Percentiles rank a stretch among this genome's conserved stretches.
Evolutionary conservation across 768 basidiomycete species (phyloP).

Genomic region (Cystobasidiopsis lactophilus): DNA sequence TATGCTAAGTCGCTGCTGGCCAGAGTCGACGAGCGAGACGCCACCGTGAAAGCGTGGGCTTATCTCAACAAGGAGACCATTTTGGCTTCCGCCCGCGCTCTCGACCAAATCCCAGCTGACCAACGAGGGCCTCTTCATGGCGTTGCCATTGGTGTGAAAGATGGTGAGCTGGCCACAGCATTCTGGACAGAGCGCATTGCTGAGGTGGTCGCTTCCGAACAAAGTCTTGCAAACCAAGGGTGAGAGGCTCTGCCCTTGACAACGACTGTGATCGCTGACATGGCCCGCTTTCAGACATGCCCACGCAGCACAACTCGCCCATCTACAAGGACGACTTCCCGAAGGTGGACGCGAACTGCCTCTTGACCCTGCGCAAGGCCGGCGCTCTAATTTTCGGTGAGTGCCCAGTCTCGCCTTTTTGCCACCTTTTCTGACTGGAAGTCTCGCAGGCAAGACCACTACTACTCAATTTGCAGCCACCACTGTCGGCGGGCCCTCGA

Average conservation of each 20-base stretch:
- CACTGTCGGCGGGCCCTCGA: slow-evolving; percentile 10
- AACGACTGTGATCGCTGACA: background rate
- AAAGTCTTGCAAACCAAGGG: slow-evolving; percentile 17
- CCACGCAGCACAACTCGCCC: slow-evolving; percentile 21
- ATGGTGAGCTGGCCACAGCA: too few relatives aligned
- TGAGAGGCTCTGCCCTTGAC: slow-evolving; percentile 3
- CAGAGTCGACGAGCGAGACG: slow-evolving; percentile 15
- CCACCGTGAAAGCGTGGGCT: slow-evolving; percentile 19
- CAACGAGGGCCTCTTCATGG: slow-evolving; percentile 19
- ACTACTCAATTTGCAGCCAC: slow-evolving; percentile 23
- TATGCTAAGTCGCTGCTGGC: slow-evolving; percentile 17
- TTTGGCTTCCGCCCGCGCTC: slow-evolving; percentile 10
- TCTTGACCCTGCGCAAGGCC: slow-evolving; percentile 17
- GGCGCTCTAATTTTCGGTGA: slow-evolving; percentile 22
- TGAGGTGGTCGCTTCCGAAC: too few relatives aligned
- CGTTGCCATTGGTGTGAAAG: slow-evolving; percentile 20
- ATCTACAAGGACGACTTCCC: slow-evolving; percentile 18
- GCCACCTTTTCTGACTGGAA: background rate
- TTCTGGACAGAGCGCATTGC: too few relatives aligned
- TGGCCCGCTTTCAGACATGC: slow-evolving; percentile 19
- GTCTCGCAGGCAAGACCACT: slow-evolving; percentile 11
- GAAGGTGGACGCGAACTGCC: slow-evolving; percentile 17
- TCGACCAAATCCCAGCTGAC: slow-evolving; percentile 16
- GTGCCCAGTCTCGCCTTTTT: background rate
- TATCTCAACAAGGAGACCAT: slow-evolving; percentile 16